Base-by-base conservation (phyloP, 2,329 filamentous ascomycete genomes). In the Colletotrichum truncatum region DNA sequence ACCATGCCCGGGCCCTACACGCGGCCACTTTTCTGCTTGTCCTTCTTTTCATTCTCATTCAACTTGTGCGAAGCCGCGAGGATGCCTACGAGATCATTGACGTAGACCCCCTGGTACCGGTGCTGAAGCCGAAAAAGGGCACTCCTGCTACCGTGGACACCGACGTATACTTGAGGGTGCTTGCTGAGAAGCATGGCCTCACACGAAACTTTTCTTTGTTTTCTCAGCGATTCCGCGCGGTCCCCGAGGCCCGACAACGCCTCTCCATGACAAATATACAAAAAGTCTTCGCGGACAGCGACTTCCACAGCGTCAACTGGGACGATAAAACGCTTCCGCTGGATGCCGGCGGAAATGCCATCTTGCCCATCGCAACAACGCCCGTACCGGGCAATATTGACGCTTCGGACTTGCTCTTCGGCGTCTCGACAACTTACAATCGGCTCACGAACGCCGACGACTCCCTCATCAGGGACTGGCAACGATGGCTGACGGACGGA, bases 401-500 rank as follows among this genome's bases (percentile, higher is more conserved):
- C 51, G 80, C 77, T 0, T 80, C 81, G 0, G 70, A 75, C 2
- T 49, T 78, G 23, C 60, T 77, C 4, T 72, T 78, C 32, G 74
- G 73, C 12, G 69, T 77, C 41, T 73, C 73, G 10, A 81, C 81
- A 0, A 81, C 79, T 11, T 82, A 78, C 58, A 72, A 75, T 14
- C 76, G 81, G 4, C 71, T 84, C 28, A 71, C 73, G 2, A 75
- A 77, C 43, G 71, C 75, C 9, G 75, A 82, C 54, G 76, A 75
- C 59, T 75, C 78, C 9, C 70, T 82, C 41, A 68, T 83, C 6
- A 73, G 73, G 41, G 77, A 80, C 62, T 84, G 82, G 82, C 73
- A 78, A 36, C 75, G 81, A 3, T 84, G 81, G 81, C 75, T 84
- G 59, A 82, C 82, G 0, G 74, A 81, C 45, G 78, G 79, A 4